Evolutionary conservation across 2,329 filamentous ascomycete species (phyloP).

Genomic region (Didymella lethalis): DNA sequence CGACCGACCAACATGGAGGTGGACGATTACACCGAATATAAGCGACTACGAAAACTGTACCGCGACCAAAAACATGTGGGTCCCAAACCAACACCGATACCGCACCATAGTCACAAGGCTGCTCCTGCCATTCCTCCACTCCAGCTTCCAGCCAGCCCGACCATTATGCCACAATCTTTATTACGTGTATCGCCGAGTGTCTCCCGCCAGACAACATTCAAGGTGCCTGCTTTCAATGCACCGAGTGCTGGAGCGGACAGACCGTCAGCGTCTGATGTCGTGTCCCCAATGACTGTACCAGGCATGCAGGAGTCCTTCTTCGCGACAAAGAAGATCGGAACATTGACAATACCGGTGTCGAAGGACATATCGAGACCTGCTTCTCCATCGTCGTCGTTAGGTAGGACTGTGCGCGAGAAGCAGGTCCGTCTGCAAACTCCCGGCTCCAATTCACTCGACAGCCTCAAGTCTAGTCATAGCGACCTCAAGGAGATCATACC

Average conservation of each 20-base stretch:
- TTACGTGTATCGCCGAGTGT: conserved; percentile 7
- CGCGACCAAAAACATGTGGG: conserved; percentile 26
- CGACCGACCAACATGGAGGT: conserved; percentile 55
- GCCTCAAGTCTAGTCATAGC: background rate
- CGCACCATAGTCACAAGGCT: background rate
- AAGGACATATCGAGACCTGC: conserved; percentile 1
- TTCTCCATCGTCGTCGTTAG: background rate
- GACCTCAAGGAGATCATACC: conserved; percentile 13
- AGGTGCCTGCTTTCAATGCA: conserved; percentile 21
- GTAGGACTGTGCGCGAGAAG: background rate
- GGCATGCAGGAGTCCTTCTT: conserved; percentile 12
- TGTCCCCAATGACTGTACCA: conserved; percentile 25
- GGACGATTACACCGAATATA: conserved; percentile 60
- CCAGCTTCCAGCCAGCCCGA: background rate
- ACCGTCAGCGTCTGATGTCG: background rate
- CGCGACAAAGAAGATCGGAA: conserved; percentile 1
- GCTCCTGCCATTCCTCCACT: background rate
- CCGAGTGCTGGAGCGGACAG: background rate
- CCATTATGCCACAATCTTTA: background rate
- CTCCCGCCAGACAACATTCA: conserved; percentile 19
- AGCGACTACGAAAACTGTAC: conserved; percentile 47
- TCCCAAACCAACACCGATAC: background rate
- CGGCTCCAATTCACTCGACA: background rate
- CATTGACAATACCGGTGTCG: background rate
- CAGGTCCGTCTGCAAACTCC: background rate